Evolutionary conservation across 768 basidiomycete species (phyloP).

Genomic region (Clathrus columnatus): DNA sequence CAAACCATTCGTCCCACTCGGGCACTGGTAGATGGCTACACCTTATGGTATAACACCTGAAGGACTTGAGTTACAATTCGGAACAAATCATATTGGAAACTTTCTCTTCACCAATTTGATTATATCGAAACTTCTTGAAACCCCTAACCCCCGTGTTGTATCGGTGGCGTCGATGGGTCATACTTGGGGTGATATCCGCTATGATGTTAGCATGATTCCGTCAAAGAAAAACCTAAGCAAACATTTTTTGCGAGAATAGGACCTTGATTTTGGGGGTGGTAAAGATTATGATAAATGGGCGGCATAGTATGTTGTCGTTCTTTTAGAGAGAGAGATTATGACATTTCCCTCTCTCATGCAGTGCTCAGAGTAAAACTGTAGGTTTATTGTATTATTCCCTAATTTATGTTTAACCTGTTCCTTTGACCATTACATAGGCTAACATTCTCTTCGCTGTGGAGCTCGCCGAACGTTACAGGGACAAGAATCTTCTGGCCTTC

Average conservation of each 20-base stretch:
- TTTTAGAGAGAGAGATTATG: too few species aligned
- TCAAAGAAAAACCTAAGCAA: not conserved
- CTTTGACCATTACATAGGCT: not conserved
- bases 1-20: not conserved
- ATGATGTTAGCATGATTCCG: not conserved
- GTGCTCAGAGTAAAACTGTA: not conserved
- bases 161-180: not conserved
- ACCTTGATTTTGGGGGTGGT: not conserved
- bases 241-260: not conserved
- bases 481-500: not conserved
- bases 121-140: conserved; percentile 1
- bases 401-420: not conserved
- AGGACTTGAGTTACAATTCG: conserved; percentile 10
- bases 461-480: not conserved
- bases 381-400: not conserved
- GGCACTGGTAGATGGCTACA: not conserved
- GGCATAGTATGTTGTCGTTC: not conserved
- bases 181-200: not conserved
- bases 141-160: not conserved
- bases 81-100: conserved; percentile 10
- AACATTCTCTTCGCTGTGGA: not conserved
- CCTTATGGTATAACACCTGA: not conserved
- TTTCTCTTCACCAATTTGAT: conserved; percentile 10
- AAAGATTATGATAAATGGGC: not conserved
- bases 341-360: not conserved